phyloP scores from a whole-genome alignment of 108 stramenopile genomes.

The Nitzschia sp. region DNA sequence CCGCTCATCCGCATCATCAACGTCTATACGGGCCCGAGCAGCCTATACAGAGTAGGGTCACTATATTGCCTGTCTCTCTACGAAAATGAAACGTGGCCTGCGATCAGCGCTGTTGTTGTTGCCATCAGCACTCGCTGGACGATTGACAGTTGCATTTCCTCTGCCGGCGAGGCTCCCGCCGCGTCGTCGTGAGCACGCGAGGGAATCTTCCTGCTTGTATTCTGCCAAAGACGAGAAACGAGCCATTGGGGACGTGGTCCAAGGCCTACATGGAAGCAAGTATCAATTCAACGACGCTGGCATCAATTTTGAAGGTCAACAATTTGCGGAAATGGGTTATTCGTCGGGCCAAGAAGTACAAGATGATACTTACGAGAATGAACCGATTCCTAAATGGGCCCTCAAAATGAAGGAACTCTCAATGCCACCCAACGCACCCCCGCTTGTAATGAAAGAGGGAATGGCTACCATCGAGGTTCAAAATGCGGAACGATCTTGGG shows the following conservation, averaged over 20 bases:
- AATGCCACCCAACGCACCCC: background rate
- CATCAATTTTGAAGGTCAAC: constrained; percentile 11
- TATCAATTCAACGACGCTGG: constrained; percentile 32
- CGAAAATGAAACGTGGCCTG: too few relatives aligned
- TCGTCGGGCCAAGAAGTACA: background rate
- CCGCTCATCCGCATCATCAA: too few relatives aligned
- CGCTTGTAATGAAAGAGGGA: background rate
- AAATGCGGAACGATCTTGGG: constrained; percentile 41
- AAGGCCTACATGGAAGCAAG: constrained; percentile 37
- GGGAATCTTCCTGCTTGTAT: background rate
- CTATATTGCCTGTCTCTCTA: too few relatives aligned
- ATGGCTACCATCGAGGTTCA: constrained; percentile 7
- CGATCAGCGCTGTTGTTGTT: too few relatives aligned
- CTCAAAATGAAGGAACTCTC: background rate
- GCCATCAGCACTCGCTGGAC: too few relatives aligned
- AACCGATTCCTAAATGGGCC: constrained; percentile 15
- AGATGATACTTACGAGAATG: background rate
- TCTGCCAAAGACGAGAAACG: background rate
- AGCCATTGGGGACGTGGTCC: constrained; percentile 30
- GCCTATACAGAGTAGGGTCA: too few relatives aligned
- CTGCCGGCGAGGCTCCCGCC: too few relatives aligned
- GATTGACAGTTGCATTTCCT: too few relatives aligned
- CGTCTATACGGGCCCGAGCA: too few relatives aligned
- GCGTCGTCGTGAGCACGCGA: too few relatives aligned
- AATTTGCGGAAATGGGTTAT: constrained; percentile 25